phyloP scores from a whole-genome alignment of 805 yeast genomes.

The Saccharomycopsis sp. region DNA sequence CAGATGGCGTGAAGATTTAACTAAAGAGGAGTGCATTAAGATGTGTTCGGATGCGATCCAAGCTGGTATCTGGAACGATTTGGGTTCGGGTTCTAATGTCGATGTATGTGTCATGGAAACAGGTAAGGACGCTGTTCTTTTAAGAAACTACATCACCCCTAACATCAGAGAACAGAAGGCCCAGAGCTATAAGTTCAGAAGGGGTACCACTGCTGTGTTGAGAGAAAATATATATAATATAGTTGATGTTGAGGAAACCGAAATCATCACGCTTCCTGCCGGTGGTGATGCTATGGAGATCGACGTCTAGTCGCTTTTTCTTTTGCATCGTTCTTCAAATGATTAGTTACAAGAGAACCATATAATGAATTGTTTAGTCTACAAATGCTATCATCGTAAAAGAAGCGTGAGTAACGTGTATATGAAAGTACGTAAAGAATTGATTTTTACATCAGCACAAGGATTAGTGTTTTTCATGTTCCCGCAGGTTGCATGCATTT shows the following conservation, averaged over 20 bases:
- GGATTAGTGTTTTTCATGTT: too few species aligned
- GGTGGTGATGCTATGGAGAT: constrained; percentile 45
- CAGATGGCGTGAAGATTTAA: constrained; percentile 71
- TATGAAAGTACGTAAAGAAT: too few species aligned
- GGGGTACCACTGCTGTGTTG: constrained; percentile 91
- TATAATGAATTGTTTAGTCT: too few species aligned
- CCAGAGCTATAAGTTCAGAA: constrained; percentile 73
- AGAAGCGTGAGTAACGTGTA: too few species aligned
- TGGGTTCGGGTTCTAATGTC: constrained; percentile 97
- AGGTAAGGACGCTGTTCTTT: constrained; percentile 78
- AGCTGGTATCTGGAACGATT: constrained; percentile 98
- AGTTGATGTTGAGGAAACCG: constrained; percentile 57
- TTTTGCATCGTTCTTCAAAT: too few species aligned
- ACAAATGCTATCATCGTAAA: too few species aligned
- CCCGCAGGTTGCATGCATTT: too few species aligned
- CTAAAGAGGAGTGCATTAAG: constrained; percentile 84
- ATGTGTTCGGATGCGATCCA: constrained; percentile 89
- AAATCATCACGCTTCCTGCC: constrained; percentile 30
- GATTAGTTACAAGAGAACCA: too few species aligned
- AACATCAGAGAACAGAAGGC: constrained; percentile 80
- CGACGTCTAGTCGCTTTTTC: constrained; percentile 28
- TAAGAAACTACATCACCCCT: constrained; percentile 86
- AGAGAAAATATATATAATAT: constrained; percentile 52
- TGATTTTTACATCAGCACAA: too few species aligned
- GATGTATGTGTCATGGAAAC: constrained; percentile 95